Conservation (phyloP, 2,329 filamentous ascomycete genomes). For the Epicoccum nigrum region DNA sequence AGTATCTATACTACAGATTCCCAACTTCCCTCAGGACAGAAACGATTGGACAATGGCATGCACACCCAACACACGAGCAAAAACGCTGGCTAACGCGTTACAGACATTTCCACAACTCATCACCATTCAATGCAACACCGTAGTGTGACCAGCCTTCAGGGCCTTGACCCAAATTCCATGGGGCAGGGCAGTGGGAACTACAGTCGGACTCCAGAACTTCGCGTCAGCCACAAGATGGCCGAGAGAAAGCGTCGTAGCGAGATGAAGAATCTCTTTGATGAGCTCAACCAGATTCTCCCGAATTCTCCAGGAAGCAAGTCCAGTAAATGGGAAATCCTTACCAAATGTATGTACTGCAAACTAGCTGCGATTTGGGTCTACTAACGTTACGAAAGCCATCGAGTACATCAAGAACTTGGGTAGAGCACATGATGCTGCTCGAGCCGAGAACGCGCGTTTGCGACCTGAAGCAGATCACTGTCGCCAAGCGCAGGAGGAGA, state of each 20-base stretch:
- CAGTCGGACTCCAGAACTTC: conserved; percentile 79
- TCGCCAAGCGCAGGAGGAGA: conserved; percentile 55
- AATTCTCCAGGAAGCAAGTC: conserved; percentile 83
- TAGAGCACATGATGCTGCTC: conserved; percentile 48
- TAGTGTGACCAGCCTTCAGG: conserved; percentile 69
- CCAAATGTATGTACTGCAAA: conserved; percentile 68
- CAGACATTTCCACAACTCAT: conserved; percentile 60
- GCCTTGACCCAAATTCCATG: conserved; percentile 62
- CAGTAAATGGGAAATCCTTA: conserved; percentile 88
- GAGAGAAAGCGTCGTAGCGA: conserved; percentile 83
- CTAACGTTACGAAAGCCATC: conserved; percentile 49
- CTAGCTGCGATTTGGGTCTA: background rate
- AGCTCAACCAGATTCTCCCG: conserved; percentile 77
- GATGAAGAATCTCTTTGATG: conserved; percentile 88
- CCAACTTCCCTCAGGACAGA: conserved; percentile 72
- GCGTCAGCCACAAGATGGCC: conserved; percentile 83
- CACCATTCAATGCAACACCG: conserved; percentile 80
- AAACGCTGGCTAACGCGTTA: conserved; percentile 28
- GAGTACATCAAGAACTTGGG: conserved; percentile 55
- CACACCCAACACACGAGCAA: conserved; percentile 15
- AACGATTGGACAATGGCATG: conserved; percentile 70
- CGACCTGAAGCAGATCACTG: conserved; percentile 53
- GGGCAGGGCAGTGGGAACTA: conserved; percentile 72
- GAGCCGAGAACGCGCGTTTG: conserved; percentile 49
- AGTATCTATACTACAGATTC: conserved; percentile 80